Evolutionary conservation across 208 protist species (phyloP).

Genomic region (Crithidia sp.): DNA sequence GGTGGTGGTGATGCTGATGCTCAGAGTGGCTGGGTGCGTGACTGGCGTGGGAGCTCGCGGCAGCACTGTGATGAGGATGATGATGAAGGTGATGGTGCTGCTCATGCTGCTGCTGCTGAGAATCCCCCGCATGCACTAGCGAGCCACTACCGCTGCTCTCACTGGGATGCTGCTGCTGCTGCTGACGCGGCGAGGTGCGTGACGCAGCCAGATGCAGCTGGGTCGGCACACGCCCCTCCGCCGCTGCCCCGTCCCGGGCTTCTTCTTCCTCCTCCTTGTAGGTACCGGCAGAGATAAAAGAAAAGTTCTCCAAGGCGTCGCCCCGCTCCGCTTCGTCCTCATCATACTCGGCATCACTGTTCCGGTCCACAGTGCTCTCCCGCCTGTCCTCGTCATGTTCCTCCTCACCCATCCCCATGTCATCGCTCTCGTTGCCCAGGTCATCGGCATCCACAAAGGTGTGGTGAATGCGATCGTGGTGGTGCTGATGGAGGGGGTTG

Average conservation of each 20-base stretch:
- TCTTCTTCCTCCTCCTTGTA: background rate
- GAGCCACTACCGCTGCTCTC: background rate
- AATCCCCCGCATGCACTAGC: background rate
- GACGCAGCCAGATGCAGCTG: no score
- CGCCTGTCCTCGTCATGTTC: background rate
- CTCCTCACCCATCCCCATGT: background rate
- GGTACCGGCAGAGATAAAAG: conserved; percentile 12
- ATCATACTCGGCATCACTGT: background rate
- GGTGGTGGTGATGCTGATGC: background rate
- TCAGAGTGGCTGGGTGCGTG: background rate
- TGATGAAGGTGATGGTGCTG: conserved; percentile 1
- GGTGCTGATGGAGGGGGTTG: conserved; percentile 1
- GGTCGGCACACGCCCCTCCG: background rate
- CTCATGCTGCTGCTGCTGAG: background rate
- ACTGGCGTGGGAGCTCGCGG: background rate
- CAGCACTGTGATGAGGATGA: background rate
- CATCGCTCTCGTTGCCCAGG: background rate
- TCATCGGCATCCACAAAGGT: conserved; percentile 11
- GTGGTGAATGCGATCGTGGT: background rate
- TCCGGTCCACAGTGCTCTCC: no score
- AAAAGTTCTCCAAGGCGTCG: conserved; percentile 8
- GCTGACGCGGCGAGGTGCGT: background rate
- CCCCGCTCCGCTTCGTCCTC: background rate
- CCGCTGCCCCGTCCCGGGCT: background rate
- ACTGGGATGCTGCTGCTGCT: background rate